A percentile compares a stretch with the other conserved stretches of the same genome.
These are phyloP conservation scores for Penicillium malachiteum DNA, from an alignment of 495 filamentous ascomycete species.

Conservation along the genomic window DNA sequence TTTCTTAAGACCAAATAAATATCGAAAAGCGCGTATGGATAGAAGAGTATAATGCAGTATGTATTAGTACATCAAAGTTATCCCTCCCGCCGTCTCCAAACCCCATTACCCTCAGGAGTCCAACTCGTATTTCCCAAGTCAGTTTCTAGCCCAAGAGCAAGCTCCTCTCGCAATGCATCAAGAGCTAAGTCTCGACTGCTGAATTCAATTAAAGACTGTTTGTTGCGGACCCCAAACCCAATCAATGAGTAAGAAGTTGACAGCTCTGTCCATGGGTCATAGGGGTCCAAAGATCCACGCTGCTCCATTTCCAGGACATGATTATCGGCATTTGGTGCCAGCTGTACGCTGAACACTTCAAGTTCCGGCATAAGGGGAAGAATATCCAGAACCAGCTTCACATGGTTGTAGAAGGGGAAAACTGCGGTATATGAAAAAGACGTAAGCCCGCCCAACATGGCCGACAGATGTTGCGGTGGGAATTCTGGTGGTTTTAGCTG, in stretches of 20 bases:
- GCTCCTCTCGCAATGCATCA: constrained; percentile 23
- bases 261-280: constrained; percentile 48
- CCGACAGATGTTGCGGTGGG: background rate
- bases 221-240: constrained; percentile 27
- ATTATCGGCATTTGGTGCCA: constrained; percentile 33
- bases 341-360: constrained; percentile 27
- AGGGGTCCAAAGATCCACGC: constrained; percentile 41
- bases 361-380: constrained; percentile 31
- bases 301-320: constrained; percentile 37
- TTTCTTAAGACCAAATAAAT: too few relatives aligned
- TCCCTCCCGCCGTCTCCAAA: constrained; percentile 22
- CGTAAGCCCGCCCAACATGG: constrained; percentile 23
- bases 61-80: background rate
- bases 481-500: constrained; percentile 1
- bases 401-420: constrained; percentile 48
- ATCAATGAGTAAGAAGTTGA: constrained; percentile 40
- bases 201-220: constrained; percentile 27
- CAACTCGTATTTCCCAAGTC: constrained; percentile 24
- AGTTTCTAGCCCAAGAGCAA: constrained; percentile 23
- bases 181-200: constrained; percentile 30
- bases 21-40: background rate
- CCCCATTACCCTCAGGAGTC: constrained; percentile 27
- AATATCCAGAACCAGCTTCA: constrained; percentile 34
- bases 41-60: background rate
- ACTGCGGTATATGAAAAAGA: constrained; percentile 42